Evolutionary conservation across 2,329 filamentous ascomycete species (phyloP).

Genomic region (Aspergillus caelatus): DNA sequence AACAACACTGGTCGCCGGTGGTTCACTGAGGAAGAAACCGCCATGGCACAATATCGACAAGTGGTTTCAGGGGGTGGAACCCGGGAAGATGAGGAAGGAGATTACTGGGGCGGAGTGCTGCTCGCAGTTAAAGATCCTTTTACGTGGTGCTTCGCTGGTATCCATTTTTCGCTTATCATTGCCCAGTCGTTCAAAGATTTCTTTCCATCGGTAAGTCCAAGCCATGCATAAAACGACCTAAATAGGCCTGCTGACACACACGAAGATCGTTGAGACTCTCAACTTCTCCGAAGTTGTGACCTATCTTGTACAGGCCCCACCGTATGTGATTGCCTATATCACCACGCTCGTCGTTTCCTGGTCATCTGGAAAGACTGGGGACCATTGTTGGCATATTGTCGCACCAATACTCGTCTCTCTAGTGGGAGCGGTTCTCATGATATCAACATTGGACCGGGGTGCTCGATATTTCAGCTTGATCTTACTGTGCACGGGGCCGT

Average conservation of each 20-base stretch:
- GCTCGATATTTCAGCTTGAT: slow-evolving; percentile 16
- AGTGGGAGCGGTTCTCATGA: slow-evolving; percentile 14
- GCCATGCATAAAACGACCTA: neutral
- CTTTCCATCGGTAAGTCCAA: neutral
- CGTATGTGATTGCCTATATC: neutral
- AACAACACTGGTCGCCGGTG: neutral
- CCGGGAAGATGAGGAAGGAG: neutral
- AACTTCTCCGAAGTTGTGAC: neutral
- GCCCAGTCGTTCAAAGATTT: neutral
- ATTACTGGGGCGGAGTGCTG: neutral
- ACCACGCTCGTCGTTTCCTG: neutral
- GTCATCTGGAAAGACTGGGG: neutral
- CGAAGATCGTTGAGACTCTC: neutral
- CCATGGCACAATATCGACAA: neutral
- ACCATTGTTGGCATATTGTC: slow-evolving; percentile 11
- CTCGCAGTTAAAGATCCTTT: neutral
- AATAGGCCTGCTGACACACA: neutral
- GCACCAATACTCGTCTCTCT: slow-evolving; percentile 10
- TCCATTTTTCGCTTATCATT: neutral
- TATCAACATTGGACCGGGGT: slow-evolving; percentile 12
- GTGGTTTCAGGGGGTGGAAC: neutral
- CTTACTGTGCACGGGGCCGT: slow-evolving; percentile 15
- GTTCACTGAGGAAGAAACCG: neutral
- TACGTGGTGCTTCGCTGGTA: neutral
- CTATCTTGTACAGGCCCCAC: neutral